Percentiles rank a stretch among this genome's conserved stretches.
These are phyloP conservation scores for Hericium alpestre DNA, from an alignment of 768 basidiomycete species.

Conservation along the genomic window DNA sequence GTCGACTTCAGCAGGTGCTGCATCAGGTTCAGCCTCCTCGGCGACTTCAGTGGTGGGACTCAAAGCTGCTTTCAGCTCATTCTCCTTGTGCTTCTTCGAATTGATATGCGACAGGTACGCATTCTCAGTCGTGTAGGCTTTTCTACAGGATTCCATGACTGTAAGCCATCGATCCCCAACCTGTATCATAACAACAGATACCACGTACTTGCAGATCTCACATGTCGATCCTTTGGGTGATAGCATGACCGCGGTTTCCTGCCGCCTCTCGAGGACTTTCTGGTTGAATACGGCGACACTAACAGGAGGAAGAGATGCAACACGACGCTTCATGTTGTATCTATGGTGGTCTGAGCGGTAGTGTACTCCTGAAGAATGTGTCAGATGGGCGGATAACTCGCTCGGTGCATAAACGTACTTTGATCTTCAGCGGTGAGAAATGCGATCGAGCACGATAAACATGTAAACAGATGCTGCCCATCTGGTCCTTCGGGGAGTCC, in stretches of 20 bases:
- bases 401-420: slow-evolving; percentile 35
- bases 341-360: slow-evolving; percentile 92
- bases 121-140: slow-evolving; percentile 82
- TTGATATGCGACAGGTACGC: slow-evolving; percentile 79
- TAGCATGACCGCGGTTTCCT: slow-evolving; percentile 62
- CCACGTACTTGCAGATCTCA: slow-evolving; percentile 52
- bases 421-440: slow-evolving; percentile 79
- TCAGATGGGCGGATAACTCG: not conserved
- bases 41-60: slow-evolving; percentile 11
- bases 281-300: slow-evolving; percentile 69
- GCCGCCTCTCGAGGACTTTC: slow-evolving; percentile 72
- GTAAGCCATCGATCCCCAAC: not conserved
- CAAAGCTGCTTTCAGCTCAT: slow-evolving; percentile 40
- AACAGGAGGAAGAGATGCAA: slow-evolving; percentile 83
- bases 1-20: not conserved
- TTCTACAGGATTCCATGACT: slow-evolving; percentile 35
- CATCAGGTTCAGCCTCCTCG: not conserved
- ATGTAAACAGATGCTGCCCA: slow-evolving; percentile 53
- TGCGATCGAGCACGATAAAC: slow-evolving; percentile 83
- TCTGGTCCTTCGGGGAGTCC: slow-evolving; percentile 4
- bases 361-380: slow-evolving; percentile 50
- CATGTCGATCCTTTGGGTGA: slow-evolving; percentile 55
- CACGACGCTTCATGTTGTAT: slow-evolving; percentile 96
- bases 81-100: slow-evolving; percentile 85
- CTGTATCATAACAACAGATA: not conserved